Evolutionary conservation across 164 flowering plant genomes (phyloP), one percentile per base, ranked within the genome.

Genomic region (Macadamia integrifolia): DNA sequence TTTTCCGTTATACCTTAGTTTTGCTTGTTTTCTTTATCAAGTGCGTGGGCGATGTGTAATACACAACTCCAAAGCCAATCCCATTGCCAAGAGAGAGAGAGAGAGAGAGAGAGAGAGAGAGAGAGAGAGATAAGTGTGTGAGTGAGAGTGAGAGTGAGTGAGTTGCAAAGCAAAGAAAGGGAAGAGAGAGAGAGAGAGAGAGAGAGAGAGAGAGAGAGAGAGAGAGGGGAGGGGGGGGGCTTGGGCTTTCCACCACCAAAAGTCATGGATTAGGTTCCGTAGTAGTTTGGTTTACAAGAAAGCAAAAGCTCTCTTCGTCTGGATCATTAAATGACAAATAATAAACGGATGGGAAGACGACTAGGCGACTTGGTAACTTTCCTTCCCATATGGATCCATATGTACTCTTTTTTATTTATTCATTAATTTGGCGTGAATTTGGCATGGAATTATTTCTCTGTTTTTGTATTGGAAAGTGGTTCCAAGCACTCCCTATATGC

Each of bases 251-350:
- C 77, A 76, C 42, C 78, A 76, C 80, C 83, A 81, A 55, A 79
- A 63, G 81, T 72, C 71, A 61, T 79, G 82, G 84, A 76, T 77
- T 74, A 78, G 80, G 81, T 76, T 77, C 68, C 52, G 2, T 65
- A 61, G 2, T 65, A 61, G 53, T 62, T 44, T 67, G 32, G 69
- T 58, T 62, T 68, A 56, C 66, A 70, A 74, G 58, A 55, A 76
- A 71, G 58, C 65, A 42, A 61, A 66, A 53, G 57, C 62, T 66
- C 66, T 68, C 62, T 69, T 67, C 60, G 55, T 75, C 65, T 50
- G 62, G 67, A 75, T 61, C 72, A 68, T 71, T 66, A 56, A 65
- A 68, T 60, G 76, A 78, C 67, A 65, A 62, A 35, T 58, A 68
- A 62, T 69, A 71, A 73, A 72, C 74, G 74, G 80, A 77, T 74